Percentiles rank a stretch among this genome's conserved stretches.
These are phyloP conservation scores for Pyrrhoderma lamaoense DNA, from an alignment of 1,284 basidiomycete genomes.

Conservation along the genomic window DNA sequence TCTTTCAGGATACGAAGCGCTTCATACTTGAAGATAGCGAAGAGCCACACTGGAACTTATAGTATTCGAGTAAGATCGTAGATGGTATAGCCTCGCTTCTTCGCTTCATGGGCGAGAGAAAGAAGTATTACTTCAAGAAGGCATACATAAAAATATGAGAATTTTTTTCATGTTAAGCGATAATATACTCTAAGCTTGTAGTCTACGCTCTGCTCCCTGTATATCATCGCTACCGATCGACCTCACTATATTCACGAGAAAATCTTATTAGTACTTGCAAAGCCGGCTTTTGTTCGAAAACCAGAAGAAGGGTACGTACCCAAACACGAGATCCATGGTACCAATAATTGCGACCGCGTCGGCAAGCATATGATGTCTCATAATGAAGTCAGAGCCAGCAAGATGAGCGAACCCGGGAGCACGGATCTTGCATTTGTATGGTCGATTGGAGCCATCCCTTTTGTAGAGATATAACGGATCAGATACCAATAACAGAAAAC, in stretches of 20 bases:
- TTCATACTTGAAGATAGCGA: too few relatives aligned
- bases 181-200: background rate
- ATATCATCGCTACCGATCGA: conserved; percentile 10
- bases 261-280: background rate
- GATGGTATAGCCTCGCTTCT: background rate
- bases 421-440: conserved; percentile 92
- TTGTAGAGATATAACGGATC: conserved; percentile 1
- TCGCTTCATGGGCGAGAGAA: background rate
- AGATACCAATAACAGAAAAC: background rate
- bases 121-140: background rate
- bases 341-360: conserved; percentile 92
- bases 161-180: too few relatives aligned
- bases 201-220: background rate
- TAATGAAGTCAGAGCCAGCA: conserved; percentile 92
- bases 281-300: background rate
- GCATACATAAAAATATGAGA: background rate
- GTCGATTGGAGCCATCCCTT: conserved; percentile 85
- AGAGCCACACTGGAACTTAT: background rate
- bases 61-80: background rate
- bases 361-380: conserved; percentile 87
- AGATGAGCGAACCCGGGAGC: conserved; percentile 92
- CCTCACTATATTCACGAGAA: conserved; percentile 7
- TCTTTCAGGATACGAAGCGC: too few relatives aligned
- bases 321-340: conserved; percentile 86
- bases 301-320: conserved; percentile 40